phyloP scores from a whole-genome alignment of 768 basidiomycete species.

The Jaapia argillacea region DNA sequence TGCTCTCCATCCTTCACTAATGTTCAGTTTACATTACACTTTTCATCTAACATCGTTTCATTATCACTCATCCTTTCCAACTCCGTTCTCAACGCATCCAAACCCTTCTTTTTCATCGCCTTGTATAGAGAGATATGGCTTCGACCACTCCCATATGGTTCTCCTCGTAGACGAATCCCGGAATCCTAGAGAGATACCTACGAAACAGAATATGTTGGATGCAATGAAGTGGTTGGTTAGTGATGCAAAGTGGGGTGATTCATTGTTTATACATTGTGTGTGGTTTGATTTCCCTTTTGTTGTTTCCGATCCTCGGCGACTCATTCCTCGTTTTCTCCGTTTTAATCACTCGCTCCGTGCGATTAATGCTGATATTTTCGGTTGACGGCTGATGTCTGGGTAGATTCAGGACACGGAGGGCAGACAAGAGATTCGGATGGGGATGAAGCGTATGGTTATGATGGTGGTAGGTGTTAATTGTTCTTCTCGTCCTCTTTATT shows the following conservation, averaged over 20 bases:
- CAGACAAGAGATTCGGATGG: conserved; percentile 78
- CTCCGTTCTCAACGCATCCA: not conserved
- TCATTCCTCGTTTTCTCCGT: too few relatives aligned
- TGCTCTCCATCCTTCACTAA: too few relatives aligned
- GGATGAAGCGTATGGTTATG: conserved; percentile 77
- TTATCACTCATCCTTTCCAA: not conserved
- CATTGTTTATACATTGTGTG: conserved; percentile 84
- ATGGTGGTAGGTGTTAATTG: conserved; percentile 44
- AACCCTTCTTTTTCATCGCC: not conserved
- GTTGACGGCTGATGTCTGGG: not conserved
- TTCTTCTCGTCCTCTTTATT: not conserved
- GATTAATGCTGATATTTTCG: not conserved
- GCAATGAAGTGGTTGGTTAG: conserved; percentile 92
- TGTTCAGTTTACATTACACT: too few relatives aligned
- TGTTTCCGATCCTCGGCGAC: not conserved
- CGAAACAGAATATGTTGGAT: conserved; percentile 68
- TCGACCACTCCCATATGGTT: conserved; percentile 74
- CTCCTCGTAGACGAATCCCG: conserved; percentile 69
- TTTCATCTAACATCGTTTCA: too few relatives aligned
- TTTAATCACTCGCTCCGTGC: too few relatives aligned
- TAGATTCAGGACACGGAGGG: conserved; percentile 92
- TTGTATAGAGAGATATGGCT: conserved; percentile 46
- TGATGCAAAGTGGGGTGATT: conserved; percentile 72
- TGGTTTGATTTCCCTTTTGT: not conserved
- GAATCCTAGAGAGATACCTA: conserved; percentile 59